phyloP scores from a whole-genome alignment of 139 green algal genomes.

The Picochlorum sp. region DNA sequence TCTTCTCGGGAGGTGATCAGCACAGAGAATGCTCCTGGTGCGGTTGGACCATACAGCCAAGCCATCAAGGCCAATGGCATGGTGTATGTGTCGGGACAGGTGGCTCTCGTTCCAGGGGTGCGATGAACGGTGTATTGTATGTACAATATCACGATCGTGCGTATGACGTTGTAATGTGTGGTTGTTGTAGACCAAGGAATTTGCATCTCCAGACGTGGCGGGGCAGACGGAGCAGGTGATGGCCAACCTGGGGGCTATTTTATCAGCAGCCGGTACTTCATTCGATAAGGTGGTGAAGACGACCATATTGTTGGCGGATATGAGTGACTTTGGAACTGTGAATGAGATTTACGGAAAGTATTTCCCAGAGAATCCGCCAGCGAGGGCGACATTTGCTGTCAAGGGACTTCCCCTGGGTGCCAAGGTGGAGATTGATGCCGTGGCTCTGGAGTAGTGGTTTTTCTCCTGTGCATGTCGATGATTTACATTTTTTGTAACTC shows the following conservation, averaged over 20 bases:
- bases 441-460: conserved; percentile 37
- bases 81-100: conserved; percentile 82
- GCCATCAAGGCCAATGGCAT: conserved; percentile 69
- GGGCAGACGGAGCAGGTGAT: conserved; percentile 78
- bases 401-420: conserved; percentile 77
- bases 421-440: conserved; percentile 75
- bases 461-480: not conserved
- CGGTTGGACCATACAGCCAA: conserved; percentile 91
- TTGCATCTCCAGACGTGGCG: conserved; percentile 61
- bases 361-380: conserved; percentile 77
- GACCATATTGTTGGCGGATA: conserved; percentile 86
- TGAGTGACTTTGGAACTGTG: conserved; percentile 86
- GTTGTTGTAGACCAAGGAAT: conserved; percentile 71
- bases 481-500: no score
- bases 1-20: conserved; percentile 35
- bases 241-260: conserved; percentile 88
- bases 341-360: conserved; percentile 81
- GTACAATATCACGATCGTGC: no score
- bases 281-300: conserved; percentile 92
- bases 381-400: conserved; percentile 77
- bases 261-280: conserved; percentile 67
- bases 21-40: conserved; percentile 73
- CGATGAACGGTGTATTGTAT: not conserved
- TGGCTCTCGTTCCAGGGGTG: conserved; percentile 72
- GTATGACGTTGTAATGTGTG: not conserved